These are phyloP conservation scores for Artomyces pyxidatus DNA, from an alignment of 768 basidiomycete genomes.

Conservation along the genomic window DNA sequence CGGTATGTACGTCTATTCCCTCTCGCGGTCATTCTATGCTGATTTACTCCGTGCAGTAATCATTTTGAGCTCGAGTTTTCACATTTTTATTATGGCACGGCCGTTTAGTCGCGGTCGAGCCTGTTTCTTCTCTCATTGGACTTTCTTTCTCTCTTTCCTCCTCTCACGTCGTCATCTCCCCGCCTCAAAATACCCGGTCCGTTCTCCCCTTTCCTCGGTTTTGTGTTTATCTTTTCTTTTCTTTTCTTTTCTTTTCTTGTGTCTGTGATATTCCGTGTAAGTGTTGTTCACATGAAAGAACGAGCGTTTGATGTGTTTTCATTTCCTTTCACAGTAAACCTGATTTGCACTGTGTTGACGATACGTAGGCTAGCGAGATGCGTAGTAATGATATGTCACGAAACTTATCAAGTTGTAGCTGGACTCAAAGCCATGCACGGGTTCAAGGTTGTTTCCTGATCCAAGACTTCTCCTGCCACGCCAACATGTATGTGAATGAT, in stretches of 20 bases:
- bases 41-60: not conserved
- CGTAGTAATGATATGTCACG: not conserved
- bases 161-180: not conserved
- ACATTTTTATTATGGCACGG: not conserved
- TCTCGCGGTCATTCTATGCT: not conserved
- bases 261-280: not conserved
- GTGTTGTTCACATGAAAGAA: not conserved
- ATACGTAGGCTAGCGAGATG: not conserved
- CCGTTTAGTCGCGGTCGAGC: not conserved
- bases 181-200: not conserved
- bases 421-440: too few species aligned
- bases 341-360: not conserved
- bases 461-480: too few species aligned
- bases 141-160: not conserved
- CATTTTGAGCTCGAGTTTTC: not conserved
- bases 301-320: not conserved
- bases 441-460: too few species aligned
- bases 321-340: not conserved
- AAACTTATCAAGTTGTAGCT: too few species aligned
- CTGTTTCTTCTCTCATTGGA: conserved; percentile 1
- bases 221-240: conserved; percentile 4
- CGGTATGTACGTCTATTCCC: not conserved
- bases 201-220: conserved; percentile 15
- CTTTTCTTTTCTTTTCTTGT: conserved; percentile 16
- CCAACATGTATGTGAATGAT: too few species aligned